phyloP scores from a whole-genome alignment of 208 protist genomes.

The Naegleria fowleri region DNA sequence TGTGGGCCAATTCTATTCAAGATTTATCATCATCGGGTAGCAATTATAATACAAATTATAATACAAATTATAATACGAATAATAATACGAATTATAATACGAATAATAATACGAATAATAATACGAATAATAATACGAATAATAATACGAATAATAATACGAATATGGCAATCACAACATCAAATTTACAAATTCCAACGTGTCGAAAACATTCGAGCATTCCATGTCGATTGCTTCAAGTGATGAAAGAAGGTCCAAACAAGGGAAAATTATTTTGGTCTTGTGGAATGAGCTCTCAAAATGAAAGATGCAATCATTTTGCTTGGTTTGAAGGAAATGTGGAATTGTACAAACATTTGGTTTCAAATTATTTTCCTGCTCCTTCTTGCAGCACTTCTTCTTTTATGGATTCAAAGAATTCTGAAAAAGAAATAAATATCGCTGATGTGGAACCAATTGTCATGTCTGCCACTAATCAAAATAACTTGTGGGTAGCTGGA shows the following conservation, averaged over 20 bases:
- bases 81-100: too few relatives aligned
- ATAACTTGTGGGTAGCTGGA: not conserved
- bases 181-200: not conserved
- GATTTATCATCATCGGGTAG: too few relatives aligned
- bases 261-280: not conserved
- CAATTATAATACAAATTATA: too few relatives aligned
- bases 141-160: not conserved
- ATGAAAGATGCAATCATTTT: not conserved
- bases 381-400: not conserved
- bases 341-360: not conserved
- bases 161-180: not conserved
- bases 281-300: not conserved
- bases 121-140: not conserved
- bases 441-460: not conserved
- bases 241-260: not conserved
- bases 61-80: too few relatives aligned
- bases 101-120: not conserved
- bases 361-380: not conserved
- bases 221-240: not conserved
- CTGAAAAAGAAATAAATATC: not conserved
- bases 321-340: not conserved
- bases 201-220: not conserved
- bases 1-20: not conserved
- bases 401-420: not conserved
- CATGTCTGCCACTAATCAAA: not conserved